A percentile compares a stretch with the other conserved stretches of the same genome.
Evolutionary conservation across 2,329 filamentous ascomycete genomes (phyloP).

Genomic region (Claviceps capensis): DNA sequence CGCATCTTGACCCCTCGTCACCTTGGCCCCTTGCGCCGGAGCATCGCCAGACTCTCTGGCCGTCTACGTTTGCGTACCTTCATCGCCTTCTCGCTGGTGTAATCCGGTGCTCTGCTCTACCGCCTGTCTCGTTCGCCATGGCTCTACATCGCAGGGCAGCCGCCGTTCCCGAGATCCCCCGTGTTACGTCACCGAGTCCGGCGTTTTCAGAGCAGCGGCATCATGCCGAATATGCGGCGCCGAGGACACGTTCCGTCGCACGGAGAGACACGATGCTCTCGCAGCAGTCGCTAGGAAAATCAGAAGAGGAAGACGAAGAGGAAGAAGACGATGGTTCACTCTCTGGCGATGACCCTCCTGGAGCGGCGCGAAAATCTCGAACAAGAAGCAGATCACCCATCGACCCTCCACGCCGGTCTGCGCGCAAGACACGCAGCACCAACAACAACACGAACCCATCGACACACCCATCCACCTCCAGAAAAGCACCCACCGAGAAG

Average conservation of each 20-base stretch:
- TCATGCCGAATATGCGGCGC: slow-evolving; percentile 45
- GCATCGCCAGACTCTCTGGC: slow-evolving; percentile 22
- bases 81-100: slow-evolving; percentile 41
- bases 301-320: slow-evolving; percentile 27
- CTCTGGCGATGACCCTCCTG: slow-evolving; percentile 26
- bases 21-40: slow-evolving; percentile 8
- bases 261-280: slow-evolving; percentile 37
- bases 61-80: slow-evolving; percentile 32
- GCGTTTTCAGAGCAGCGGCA: slow-evolving; percentile 28
- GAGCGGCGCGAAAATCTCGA: slow-evolving; percentile 44
- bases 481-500: slow-evolving; percentile 9
- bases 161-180: slow-evolving; percentile 61
- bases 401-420: slow-evolving; percentile 31
- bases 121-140: slow-evolving; percentile 44
- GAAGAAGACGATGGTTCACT: slow-evolving; percentile 23
- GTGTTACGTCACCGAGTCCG: slow-evolving; percentile 82
- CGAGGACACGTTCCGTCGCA: slow-evolving; percentile 63
- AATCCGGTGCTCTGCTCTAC: slow-evolving; percentile 41
- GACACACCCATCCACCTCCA: slow-evolving; percentile 12
- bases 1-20: slow-evolving; percentile 1
- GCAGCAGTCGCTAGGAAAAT: slow-evolving; percentile 47
- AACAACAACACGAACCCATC: slow-evolving; percentile 24
- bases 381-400: slow-evolving; percentile 60
- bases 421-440: slow-evolving; percentile 36
- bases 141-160: slow-evolving; percentile 30